Percentiles rank a stretch among this genome's conserved stretches.
Evolutionary conservation across 2,329 filamentous ascomycete genomes (phyloP).

Genomic region (Fusarium dimerum): DNA sequence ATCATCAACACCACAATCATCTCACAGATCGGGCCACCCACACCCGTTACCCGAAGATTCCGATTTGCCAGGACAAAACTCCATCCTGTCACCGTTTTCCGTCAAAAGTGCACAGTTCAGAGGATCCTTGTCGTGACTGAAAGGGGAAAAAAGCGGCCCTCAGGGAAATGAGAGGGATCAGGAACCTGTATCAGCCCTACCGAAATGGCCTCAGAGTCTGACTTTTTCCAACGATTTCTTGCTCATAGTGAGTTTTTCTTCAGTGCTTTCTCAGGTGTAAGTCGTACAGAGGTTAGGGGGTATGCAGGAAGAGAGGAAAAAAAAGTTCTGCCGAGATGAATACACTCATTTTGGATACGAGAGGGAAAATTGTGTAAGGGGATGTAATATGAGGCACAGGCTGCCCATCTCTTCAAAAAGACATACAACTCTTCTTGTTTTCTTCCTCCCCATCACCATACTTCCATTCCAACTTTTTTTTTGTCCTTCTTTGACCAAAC

Average conservation of each 20-base stretch:
- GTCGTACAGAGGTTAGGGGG: too few relatives aligned
- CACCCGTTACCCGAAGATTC: not conserved
- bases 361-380: too few relatives aligned
- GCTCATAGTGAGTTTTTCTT: too few relatives aligned
- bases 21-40: conserved; percentile 17
- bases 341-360: too few relatives aligned
- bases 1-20: conserved; percentile 4
- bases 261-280: too few relatives aligned
- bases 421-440: not conserved
- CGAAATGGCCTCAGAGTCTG: conserved; percentile 22
- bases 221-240: not conserved
- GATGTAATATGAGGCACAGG: not conserved
- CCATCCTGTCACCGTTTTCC: conserved; percentile 14
- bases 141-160: not conserved
- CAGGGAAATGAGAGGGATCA: conserved; percentile 28
- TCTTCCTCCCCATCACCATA: not conserved
- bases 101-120: not conserved
- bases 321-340: too few relatives aligned
- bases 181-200: conserved; percentile 29
- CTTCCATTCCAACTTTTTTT: not conserved
- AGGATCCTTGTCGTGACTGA: conserved; percentile 4
- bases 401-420: conserved; percentile 1
- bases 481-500: conserved; percentile 13
- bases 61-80: conserved; percentile 8
- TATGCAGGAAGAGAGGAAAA: too few relatives aligned